These are phyloP conservation scores for Xylariaceae sp. DNA, from an alignment of 2,329 filamentous ascomycete species.

Conservation along the genomic window DNA sequence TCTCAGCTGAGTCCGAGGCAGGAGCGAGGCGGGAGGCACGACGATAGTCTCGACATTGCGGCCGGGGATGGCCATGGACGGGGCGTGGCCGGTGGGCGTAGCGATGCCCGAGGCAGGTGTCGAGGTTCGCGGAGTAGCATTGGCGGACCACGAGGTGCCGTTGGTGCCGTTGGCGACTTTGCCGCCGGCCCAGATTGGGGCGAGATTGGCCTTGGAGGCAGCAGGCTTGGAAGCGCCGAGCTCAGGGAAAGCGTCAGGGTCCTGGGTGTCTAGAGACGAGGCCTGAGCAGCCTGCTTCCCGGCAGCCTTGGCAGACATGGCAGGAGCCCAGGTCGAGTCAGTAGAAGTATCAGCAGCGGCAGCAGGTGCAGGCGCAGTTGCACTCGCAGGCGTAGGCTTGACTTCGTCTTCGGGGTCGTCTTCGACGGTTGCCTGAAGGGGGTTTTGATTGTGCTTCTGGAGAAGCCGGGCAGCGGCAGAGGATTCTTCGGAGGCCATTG, in stretches of 20 bases:
- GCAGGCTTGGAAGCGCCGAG: constrained; percentile 68
- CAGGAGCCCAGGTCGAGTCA: constrained; percentile 44
- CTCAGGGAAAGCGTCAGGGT: constrained; percentile 90
- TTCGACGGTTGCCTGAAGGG: constrained; percentile 66
- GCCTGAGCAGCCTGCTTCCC: constrained; percentile 63
- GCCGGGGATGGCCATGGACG: constrained; percentile 72
- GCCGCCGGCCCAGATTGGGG: constrained; percentile 70
- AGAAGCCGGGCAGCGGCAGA: constrained; percentile 60
- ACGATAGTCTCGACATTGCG: constrained; percentile 74
- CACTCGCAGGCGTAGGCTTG: constrained; percentile 29
- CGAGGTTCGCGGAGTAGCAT: constrained; percentile 56
- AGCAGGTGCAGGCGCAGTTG: constrained; percentile 38
- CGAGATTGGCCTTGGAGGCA: constrained; percentile 54
- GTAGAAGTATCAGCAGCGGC: constrained; percentile 40
- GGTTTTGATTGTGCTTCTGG: constrained; percentile 54
- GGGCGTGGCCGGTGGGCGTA: constrained; percentile 43
- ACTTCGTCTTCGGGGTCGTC: constrained; percentile 79
- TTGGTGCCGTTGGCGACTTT: constrained; percentile 54
- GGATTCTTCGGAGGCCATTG: constrained; percentile 47
- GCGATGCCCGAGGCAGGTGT: constrained; percentile 59
- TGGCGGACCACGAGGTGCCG: constrained; percentile 48
- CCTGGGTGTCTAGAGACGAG: constrained; percentile 69
- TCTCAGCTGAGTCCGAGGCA: constrained; percentile 73
- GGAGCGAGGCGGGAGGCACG: constrained; percentile 71
- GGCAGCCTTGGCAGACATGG: constrained; percentile 59